Base-by-base conservation (phyloP, 2,329 filamentous ascomycete species). In the Coccinonectria pachysandricola region DNA sequence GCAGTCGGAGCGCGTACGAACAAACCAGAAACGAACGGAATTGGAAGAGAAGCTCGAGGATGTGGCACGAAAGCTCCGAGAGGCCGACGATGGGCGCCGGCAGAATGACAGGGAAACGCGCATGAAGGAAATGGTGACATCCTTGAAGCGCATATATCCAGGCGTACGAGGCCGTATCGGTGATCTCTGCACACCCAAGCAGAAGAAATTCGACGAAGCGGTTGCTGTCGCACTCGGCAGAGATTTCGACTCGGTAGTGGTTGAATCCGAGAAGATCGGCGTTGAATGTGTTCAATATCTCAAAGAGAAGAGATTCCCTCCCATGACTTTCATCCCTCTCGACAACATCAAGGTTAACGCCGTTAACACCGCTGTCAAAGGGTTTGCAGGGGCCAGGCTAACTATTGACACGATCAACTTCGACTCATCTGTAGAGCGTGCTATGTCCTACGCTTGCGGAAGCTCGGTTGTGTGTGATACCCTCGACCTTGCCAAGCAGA, bases 361-460 rank as follows among this genome's bases (percentile, higher is more conserved):
- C 8, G 74, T 91, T 32, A 93, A 93, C 50, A 82, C 85, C 5
- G 87, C 84, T 33, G 65, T 98, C 39, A 95, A 95, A 57, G 84
- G 86, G 15, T 79, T 94, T 52, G 71, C 83, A 29, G 81, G 83
- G 19, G 84, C 82, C 54, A 76, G 88, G 6, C 70, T 95, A 31
- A 92, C 88, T 0, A 93, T 98, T 37, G 91, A 98, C 52, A 92
- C 86, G 0, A 88, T 98, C 43, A 86, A 94, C 48, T 98, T 91
- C 47, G 91, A 96, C 44, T 70, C 79, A 3, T 74, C 79, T 2
- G 71, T 94, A 25, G 85, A 95, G 50, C 79, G 91, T 39, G 92
- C 87, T 17, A 92, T 98, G 64, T 83, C 79, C 12, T 95, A 93
- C 51, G 88, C 87, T 14, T 98, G 91, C 45, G 88, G 88, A 17